These are phyloP conservation scores for Rosellinia necatrix DNA, from an alignment of 2,329 filamentous ascomycete species.

Conservation along the genomic window DNA sequence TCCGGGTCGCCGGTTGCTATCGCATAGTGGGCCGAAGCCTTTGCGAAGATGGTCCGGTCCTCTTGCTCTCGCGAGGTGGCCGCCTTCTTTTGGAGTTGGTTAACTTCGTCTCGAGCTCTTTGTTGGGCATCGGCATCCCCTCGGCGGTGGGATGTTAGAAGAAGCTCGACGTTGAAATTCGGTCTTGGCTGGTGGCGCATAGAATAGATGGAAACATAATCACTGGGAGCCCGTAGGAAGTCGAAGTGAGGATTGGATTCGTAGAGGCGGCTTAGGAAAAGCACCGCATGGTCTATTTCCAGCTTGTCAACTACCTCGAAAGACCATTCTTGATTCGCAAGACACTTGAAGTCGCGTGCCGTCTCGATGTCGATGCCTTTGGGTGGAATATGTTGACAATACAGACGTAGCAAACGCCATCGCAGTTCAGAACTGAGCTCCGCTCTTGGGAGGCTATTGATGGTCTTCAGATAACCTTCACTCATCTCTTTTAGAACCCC, in stretches of 20 bases:
- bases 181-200: conserved; percentile 6
- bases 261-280: conserved; percentile 12
- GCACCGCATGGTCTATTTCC: conserved; percentile 5
- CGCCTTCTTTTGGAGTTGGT: conserved; percentile 20
- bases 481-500: conserved; percentile 8
- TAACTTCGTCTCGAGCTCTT: conserved; percentile 16
- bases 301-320: conserved; percentile 13
- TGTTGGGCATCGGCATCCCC: conserved; percentile 4
- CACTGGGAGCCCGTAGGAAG: conserved; percentile 7
- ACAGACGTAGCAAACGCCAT: conserved; percentile 24
- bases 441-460: not conserved
- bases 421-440: conserved; percentile 9
- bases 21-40: conserved; percentile 19
- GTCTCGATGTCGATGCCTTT: conserved; percentile 22
- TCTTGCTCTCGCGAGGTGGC: conserved; percentile 10
- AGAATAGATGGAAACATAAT: conserved; percentile 11
- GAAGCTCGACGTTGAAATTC: conserved; percentile 26
- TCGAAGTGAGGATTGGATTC: conserved; percentile 14
- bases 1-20: conserved; percentile 21
- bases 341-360: conserved; percentile 11
- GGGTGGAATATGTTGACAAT: conserved; percentile 19
- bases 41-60: conserved; percentile 19
- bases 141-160: conserved; percentile 3
- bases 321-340: conserved; percentile 22
- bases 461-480: conserved; percentile 3